phyloP scores from a whole-genome alignment of 805 yeast genomes.

The Metschnikowia continentalis region DNA sequence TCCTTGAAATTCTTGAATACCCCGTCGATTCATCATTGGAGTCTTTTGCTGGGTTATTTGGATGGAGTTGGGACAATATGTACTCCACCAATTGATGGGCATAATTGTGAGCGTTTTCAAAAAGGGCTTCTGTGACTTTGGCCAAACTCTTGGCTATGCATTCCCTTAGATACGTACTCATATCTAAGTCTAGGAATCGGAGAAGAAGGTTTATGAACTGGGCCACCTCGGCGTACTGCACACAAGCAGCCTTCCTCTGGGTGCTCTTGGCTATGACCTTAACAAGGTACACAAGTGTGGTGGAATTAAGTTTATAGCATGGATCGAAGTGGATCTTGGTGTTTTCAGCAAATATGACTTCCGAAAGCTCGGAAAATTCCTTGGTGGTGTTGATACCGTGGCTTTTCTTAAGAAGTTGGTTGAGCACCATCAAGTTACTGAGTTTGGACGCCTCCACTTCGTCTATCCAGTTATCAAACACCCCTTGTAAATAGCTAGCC shows the following conservation, averaged over 20 bases:
- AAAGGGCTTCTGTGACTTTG: slow-evolving; percentile 37
- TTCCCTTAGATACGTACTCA: slow-evolving; percentile 57
- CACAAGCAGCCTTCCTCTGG: too few relatives aligned
- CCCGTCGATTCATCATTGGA: too few relatives aligned
- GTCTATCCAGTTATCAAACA: slow-evolving; percentile 18
- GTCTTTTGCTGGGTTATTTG: too few relatives aligned
- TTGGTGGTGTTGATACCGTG: slow-evolving; percentile 6
- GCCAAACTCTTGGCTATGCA: slow-evolving; percentile 64
- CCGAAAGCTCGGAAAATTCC: not conserved
- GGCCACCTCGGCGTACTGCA: slow-evolving; percentile 38
- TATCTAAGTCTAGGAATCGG: slow-evolving; percentile 31
- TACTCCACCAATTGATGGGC: slow-evolving; percentile 39
- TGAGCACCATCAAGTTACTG: slow-evolving; percentile 40
- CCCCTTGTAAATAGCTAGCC: slow-evolving; percentile 13
- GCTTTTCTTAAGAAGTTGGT: slow-evolving; percentile 30
- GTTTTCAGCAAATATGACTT: slow-evolving; percentile 6
- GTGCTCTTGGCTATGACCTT: slow-evolving; percentile 32
- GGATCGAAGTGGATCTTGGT: not conserved
- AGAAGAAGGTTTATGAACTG: slow-evolving; percentile 42
- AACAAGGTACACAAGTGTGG: slow-evolving; percentile 26
- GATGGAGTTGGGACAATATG: slow-evolving; percentile 21
- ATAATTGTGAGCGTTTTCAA: slow-evolving; percentile 31
- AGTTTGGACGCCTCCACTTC: slow-evolving; percentile 16
- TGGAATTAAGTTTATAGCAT: slow-evolving; percentile 7
- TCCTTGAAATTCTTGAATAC: too few relatives aligned